These are phyloP conservation scores for Sordariomycetes sp. DNA, from an alignment of 2,329 filamentous ascomycete genomes.

Conservation along the genomic window DNA sequence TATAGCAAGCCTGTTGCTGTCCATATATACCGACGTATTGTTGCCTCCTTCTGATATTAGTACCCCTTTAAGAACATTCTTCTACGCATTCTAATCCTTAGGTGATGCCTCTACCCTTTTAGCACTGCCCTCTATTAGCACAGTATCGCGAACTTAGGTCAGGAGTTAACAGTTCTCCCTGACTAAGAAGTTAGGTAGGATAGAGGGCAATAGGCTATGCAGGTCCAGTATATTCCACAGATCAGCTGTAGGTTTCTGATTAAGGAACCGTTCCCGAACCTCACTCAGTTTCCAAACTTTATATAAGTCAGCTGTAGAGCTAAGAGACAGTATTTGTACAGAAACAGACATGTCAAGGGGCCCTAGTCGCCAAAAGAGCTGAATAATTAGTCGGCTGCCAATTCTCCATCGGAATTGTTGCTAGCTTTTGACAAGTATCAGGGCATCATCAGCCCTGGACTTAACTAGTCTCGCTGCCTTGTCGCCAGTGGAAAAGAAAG, in stretches of 20 bases:
- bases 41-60: constrained; percentile 21
- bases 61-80: constrained; percentile 19
- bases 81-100: constrained; percentile 20
- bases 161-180: constrained; percentile 7
- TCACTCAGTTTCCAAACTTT: constrained; percentile 5
- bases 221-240: constrained; percentile 7
- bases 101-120: constrained; percentile 11
- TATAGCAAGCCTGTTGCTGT: constrained; percentile 20
- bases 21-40: constrained; percentile 20
- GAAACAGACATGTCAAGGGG: constrained; percentile 6
- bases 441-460: constrained; percentile 6
- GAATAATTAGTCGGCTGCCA: constrained; percentile 5
- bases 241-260: constrained; percentile 3
- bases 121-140: constrained; percentile 1
- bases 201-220: constrained; percentile 5
- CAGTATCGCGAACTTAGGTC: constrained; percentile 1
- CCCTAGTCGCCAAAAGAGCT: constrained; percentile 8
- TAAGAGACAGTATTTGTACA: constrained; percentile 9
- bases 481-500: constrained; percentile 7
- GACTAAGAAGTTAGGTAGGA: constrained; percentile 5
- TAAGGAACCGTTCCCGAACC: constrained; percentile 6
- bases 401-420: constrained; percentile 9
- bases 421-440: constrained; percentile 9
- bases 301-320: constrained; percentile 4
- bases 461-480: constrained; percentile 8